Conservation (phyloP, 1,284 basidiomycete species). For the Irpex lacteus region DNA sequence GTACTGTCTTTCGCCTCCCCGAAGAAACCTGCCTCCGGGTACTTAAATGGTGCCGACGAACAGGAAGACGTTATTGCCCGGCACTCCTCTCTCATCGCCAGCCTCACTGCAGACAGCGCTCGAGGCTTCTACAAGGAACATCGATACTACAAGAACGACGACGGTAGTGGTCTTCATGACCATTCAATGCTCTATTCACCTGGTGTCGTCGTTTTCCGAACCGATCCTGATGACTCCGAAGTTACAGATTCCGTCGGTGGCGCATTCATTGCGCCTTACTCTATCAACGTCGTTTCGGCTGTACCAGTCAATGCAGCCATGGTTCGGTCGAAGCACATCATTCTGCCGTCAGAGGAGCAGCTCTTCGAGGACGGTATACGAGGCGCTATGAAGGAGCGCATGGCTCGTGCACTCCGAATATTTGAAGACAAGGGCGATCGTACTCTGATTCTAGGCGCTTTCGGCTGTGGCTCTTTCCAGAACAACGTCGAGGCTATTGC, state of each 20-base stretch:
- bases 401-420: slow-evolving; percentile 41
- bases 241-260: slow-evolving; percentile 26
- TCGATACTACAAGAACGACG: slow-evolving; percentile 29
- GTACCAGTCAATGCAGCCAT: slow-evolving; percentile 43
- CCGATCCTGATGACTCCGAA: slow-evolving; percentile 32
- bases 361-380: slow-evolving; percentile 41
- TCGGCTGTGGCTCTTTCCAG: slow-evolving; percentile 43
- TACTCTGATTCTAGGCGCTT: slow-evolving; percentile 44
- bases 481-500: slow-evolving; percentile 50
- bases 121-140: slow-evolving; percentile 44
- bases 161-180: slow-evolving; percentile 40
- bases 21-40: slow-evolving; percentile 45
- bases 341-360: slow-evolving; percentile 32
- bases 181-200: slow-evolving; percentile 52
- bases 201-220: slow-evolving; percentile 44
- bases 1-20: slow-evolving; percentile 46
- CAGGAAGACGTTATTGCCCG: slow-evolving; percentile 46
- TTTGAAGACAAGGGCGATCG: slow-evolving; percentile 45
- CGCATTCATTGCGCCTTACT: slow-evolving; percentile 39
- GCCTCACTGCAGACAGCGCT: slow-evolving; percentile 36
- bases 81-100: slow-evolving; percentile 42
- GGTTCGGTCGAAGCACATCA: slow-evolving; percentile 38
- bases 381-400: slow-evolving; percentile 36
- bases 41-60: slow-evolving; percentile 44
- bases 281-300: slow-evolving; percentile 43